phyloP scores from a whole-genome alignment of 495 filamentous ascomycete species.

The Lasiosphaeris hirsuta region DNA sequence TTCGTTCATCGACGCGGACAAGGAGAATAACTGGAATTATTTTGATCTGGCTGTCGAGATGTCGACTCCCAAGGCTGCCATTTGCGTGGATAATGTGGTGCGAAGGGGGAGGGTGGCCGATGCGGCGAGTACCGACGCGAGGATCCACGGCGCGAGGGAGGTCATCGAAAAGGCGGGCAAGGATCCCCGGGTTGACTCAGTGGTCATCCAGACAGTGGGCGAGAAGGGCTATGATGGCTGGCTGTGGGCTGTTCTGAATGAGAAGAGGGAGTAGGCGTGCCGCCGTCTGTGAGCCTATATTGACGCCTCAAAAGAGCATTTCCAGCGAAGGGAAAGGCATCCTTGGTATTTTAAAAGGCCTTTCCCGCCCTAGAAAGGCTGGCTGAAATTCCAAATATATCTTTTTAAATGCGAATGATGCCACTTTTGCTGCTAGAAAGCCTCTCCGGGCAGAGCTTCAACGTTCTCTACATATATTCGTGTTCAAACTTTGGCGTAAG shows the following conservation, averaged over 20 bases:
- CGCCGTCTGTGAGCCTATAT: no score
- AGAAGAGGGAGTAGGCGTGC: neutral
- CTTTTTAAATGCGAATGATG: no score
- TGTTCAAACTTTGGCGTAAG: no score
- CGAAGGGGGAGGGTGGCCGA: conserved; percentile 34
- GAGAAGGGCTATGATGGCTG: conserved; percentile 54
- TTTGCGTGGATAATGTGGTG: conserved; percentile 53
- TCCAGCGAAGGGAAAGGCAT: no score
- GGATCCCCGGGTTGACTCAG: conserved; percentile 43
- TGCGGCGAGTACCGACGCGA: neutral
- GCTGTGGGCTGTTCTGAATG: conserved; percentile 37
- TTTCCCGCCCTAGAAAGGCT: no score
- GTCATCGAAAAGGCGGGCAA: conserved; percentile 46
- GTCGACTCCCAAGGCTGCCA: conserved; percentile 30
- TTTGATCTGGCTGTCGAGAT: conserved; percentile 45
- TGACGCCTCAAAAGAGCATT: no score
- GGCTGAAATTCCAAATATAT: no score
- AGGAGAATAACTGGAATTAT: conserved; percentile 46
- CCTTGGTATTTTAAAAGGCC: no score
- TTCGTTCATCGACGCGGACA: conserved; percentile 52
- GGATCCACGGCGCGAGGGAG: conserved; percentile 16
- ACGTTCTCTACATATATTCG: no score
- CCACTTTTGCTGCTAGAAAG: no score
- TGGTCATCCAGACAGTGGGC: conserved; percentile 49
- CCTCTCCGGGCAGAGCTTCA: no score